Percentiles rank a stretch among this genome's conserved stretches.
Conservation (phyloP, 352 stramenopile species). For the Thraustochytrium striatum region DNA sequence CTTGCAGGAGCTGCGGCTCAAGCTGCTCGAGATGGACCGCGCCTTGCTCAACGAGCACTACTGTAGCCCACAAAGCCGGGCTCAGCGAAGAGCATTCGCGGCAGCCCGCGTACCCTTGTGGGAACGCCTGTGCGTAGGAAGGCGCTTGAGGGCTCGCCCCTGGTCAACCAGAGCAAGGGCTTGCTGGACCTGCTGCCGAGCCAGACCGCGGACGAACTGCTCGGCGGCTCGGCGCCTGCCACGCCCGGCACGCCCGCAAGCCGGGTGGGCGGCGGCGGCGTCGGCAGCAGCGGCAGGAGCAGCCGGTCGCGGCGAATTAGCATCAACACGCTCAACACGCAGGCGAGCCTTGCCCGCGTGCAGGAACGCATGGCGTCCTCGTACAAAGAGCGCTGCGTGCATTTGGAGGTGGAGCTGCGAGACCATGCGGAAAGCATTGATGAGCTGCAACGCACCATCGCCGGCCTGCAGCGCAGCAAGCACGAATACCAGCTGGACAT, state of each 20-base stretch:
- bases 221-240: background rate
- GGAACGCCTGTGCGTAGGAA: slow-evolving; percentile 12
- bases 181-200: background rate
- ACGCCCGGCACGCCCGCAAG: background rate
- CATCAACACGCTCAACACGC: slow-evolving; percentile 45
- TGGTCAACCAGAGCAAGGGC: background rate
- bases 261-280: background rate
- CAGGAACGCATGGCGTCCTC: slow-evolving; percentile 39
- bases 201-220: background rate
- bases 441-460: slow-evolving; percentile 36
- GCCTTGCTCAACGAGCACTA: slow-evolving; percentile 41
- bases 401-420: slow-evolving; percentile 18
- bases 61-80: background rate
- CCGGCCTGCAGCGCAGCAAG: slow-evolving; percentile 37
- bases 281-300: background rate
- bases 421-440: slow-evolving; percentile 20
- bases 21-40: slow-evolving; percentile 44
- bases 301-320: slow-evolving; percentile 6
- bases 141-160: background rate
- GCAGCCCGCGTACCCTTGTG: too few relatives aligned
- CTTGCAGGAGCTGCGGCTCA: slow-evolving; percentile 40
- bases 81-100: background rate
- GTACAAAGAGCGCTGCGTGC: slow-evolving; percentile 37
- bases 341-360: slow-evolving; percentile 22
- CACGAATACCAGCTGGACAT: slow-evolving; percentile 40